phyloP scores from a whole-genome alignment of 1,284 basidiomycete species.

The Rhizoctonia solani region DNA sequence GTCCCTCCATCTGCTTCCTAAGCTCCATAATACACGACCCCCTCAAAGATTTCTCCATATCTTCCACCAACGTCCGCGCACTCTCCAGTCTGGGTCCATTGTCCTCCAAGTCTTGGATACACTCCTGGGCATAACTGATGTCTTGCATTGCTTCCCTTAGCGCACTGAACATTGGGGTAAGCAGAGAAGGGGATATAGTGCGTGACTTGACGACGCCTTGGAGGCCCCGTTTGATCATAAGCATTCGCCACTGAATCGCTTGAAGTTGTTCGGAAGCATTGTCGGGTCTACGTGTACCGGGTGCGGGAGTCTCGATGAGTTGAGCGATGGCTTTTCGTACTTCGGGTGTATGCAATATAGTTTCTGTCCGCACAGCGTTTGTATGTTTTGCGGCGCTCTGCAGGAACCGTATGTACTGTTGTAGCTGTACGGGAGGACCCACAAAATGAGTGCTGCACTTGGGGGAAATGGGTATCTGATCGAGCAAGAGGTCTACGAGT shows the following conservation, averaged over 20 bases:
- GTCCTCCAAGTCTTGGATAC: conserved; percentile 8
- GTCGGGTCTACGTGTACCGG: background rate
- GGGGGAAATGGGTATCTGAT: background rate
- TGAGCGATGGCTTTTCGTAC: conserved; percentile 1
- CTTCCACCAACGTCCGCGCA: background rate
- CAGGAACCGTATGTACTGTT: conserved; percentile 11
- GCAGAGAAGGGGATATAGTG: background rate
- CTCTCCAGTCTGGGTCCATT: background rate
- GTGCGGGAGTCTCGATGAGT: conserved; percentile 4
- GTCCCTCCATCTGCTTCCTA: background rate
- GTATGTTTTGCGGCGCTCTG: background rate
- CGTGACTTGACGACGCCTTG: background rate
- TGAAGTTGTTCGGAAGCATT: background rate
- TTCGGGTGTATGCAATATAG: background rate
- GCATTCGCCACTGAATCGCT: conserved; percentile 1
- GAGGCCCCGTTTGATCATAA: conserved; percentile 21
- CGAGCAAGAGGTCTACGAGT: background rate
- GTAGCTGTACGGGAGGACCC: conserved; percentile 9
- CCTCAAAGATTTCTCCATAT: background rate
- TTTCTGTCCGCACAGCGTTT: background rate
- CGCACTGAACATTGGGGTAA: background rate
- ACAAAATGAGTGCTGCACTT: background rate
- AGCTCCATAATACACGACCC: conserved; percentile 2
- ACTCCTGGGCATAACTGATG: conserved; percentile 10
- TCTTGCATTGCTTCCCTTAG: background rate